Evolutionary conservation across 164 flowering plant species (phyloP).

Genomic region (Protea cynaroides): DNA sequence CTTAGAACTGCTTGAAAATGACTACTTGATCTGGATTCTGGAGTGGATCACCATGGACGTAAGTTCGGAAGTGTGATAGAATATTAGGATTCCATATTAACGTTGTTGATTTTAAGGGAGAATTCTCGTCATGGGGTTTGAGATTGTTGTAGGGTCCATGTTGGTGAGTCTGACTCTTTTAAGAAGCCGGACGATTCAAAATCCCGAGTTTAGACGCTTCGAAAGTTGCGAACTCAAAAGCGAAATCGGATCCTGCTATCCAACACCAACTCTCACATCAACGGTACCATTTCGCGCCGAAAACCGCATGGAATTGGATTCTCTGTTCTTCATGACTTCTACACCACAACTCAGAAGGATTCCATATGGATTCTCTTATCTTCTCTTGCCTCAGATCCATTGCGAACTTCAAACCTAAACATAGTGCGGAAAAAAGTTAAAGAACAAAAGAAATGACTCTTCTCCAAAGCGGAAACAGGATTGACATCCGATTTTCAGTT

Average conservation of each 20-base stretch:
- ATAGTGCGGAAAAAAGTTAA: background rate
- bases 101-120: no score
- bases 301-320: conserved; percentile 28
- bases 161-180: no score
- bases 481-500: background rate
- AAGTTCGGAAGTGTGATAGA: no score
- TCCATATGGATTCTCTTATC: conserved; percentile 12
- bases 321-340: conserved; percentile 8
- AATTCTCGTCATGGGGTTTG: no score
- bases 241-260: background rate
- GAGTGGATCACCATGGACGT: no score
- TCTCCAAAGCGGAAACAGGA: background rate
- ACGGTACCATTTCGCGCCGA: conserved; percentile 2
- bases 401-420: background rate
- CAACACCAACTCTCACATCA: background rate
- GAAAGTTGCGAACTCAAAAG: no score
- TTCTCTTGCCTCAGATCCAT: background rate
- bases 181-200: background rate
- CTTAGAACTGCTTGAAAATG: no score
- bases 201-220: background rate
- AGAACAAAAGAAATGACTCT: background rate
- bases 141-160: no score
- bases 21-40: no score
- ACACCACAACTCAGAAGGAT: conserved; percentile 13
- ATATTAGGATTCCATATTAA: no score